Conservation (phyloP, 106 monocot genomes). For the Platanthera guangdongensis region DNA sequence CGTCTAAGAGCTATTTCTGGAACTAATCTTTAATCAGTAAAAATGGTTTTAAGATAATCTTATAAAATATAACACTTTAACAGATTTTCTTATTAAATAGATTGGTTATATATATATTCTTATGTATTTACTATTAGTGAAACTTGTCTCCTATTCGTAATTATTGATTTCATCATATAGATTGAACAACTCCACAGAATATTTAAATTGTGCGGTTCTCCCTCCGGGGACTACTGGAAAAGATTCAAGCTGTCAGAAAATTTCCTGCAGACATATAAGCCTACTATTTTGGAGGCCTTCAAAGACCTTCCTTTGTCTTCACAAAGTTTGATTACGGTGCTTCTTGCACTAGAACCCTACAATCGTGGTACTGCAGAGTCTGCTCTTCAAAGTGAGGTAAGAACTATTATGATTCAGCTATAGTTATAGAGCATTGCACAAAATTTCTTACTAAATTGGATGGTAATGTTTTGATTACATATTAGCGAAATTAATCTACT, state of each 20-base stretch:
- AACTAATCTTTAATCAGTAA: too few relatives aligned
- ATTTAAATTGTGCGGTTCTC: conserved; percentile 44
- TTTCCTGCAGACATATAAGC: conserved; percentile 28
- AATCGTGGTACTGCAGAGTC: conserved; percentile 34
- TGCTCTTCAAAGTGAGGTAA: conserved; percentile 33
- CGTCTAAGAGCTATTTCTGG: too few relatives aligned
- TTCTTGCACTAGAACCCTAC: conserved; percentile 32
- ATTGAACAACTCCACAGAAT: conserved; percentile 38
- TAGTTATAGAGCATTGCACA: neutral
- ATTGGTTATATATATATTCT: neutral
- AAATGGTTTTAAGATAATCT: too few relatives aligned
- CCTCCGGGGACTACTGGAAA: conserved; percentile 32
- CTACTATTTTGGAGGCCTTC: conserved; percentile 24
- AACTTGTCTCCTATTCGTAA: neutral
- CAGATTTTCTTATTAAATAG: neutral
- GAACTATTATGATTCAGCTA: neutral
- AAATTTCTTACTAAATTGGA: neutral
- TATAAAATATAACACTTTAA: too few relatives aligned
- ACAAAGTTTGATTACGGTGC: conserved; percentile 18
- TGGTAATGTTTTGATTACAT: neutral
- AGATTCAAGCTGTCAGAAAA: conserved; percentile 26
- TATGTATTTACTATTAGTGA: neutral
- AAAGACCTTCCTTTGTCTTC: conserved; percentile 29
- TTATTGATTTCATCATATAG: conserved; percentile 8
- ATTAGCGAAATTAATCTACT: neutral